Percentiles rank a stretch among this genome's conserved stretches.
phyloP scores from a whole-genome alignment of 805 yeast genomes.

The Monosporozyma aerobia region DNA sequence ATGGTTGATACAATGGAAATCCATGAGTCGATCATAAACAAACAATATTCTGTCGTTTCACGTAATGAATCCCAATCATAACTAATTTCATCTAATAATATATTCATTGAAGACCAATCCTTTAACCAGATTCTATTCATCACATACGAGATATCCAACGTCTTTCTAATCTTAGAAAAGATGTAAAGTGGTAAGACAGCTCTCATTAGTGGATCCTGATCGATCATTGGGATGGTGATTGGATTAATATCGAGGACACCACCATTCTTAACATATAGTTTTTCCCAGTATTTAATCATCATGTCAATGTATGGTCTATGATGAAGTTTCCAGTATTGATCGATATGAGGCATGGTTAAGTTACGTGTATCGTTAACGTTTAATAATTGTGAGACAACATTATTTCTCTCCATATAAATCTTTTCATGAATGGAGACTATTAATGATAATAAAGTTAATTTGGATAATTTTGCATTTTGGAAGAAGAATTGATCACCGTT shows the following conservation, averaged over 20 bases:
- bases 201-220: conserved; percentile 49
- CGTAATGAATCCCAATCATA: conserved; percentile 54
- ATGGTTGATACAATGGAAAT: conserved; percentile 53
- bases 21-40: conserved; percentile 61
- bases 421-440: conserved; percentile 60
- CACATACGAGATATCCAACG: conserved; percentile 53
- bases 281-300: conserved; percentile 61
- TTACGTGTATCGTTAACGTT: conserved; percentile 20
- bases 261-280: conserved; percentile 48
- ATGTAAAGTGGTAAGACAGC: conserved; percentile 57
- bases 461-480: conserved; percentile 26
- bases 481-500: conserved; percentile 31
- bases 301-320: conserved; percentile 50
- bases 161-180: conserved; percentile 58
- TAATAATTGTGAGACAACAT: conserved; percentile 10
- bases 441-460: conserved; percentile 41
- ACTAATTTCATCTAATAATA: conserved; percentile 36
- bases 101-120: conserved; percentile 62
- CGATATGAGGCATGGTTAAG: conserved; percentile 33
- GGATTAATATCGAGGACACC: conserved; percentile 51
- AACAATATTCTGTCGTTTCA: conserved; percentile 50
- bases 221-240: conserved; percentile 29
- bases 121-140: conserved; percentile 52
- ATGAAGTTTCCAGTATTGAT: conserved; percentile 57
- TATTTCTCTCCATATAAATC: conserved; percentile 44